These are phyloP conservation scores for Mycena venus DNA, from an alignment of 768 basidiomycete genomes.

Conservation along the genomic window DNA sequence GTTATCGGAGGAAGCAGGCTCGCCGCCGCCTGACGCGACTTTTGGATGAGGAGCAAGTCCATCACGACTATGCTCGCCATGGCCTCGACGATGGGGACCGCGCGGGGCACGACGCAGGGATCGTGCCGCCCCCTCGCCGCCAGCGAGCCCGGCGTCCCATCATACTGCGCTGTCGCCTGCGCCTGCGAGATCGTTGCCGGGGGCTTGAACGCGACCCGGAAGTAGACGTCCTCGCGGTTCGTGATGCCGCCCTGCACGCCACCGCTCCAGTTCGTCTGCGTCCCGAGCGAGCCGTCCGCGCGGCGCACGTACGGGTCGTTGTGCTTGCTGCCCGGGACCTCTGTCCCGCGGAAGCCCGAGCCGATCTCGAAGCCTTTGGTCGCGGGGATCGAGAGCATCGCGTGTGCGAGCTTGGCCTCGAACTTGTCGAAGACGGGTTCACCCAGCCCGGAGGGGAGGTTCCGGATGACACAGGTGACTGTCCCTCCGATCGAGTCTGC, in stretches of 20 bases:
- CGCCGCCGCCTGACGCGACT: constrained; percentile 81
- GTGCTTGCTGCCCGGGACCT: constrained; percentile 92
- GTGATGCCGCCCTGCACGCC: constrained; percentile 98
- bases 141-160: constrained; percentile 89
- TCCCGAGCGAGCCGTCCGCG: constrained; percentile 81
- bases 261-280: constrained; percentile 94
- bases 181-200: constrained; percentile 97
- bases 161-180: constrained; percentile 93
- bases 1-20: constrained; percentile 85
- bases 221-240: constrained; percentile 98
- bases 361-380: constrained; percentile 99
- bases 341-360: constrained; percentile 94
- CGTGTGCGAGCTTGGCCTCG: constrained; percentile 94
- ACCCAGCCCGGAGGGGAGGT: constrained; percentile 91
- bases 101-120: constrained; percentile 96
- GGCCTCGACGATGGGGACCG: constrained; percentile 97
- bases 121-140: constrained; percentile 96
- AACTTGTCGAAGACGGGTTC: constrained; percentile 99
- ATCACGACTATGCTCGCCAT: constrained; percentile 98
- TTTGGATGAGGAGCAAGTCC: constrained; percentile 93
- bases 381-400: constrained; percentile 98
- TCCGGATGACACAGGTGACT: constrained; percentile 95
- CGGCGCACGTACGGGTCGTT: constrained; percentile 88
- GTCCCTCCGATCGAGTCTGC: constrained; percentile 98
- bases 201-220: constrained; percentile 97